Conservation (phyloP, 257 asterid genomes). For the Solanum clarkiae region DNA sequence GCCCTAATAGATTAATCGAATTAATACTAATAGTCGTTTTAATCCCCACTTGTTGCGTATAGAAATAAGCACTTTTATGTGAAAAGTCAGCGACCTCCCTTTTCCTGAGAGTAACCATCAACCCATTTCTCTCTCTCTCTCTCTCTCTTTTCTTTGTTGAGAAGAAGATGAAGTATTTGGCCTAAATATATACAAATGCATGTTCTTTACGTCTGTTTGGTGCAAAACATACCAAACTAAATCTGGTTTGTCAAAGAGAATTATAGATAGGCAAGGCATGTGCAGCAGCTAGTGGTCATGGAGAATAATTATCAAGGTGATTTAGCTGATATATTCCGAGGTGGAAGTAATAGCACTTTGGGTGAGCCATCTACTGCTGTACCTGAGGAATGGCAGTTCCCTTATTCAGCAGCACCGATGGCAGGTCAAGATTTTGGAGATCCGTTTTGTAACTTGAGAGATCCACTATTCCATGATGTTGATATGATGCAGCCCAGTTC, state of each 20-base stretch:
- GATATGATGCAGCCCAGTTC: background rate
- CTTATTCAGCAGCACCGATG: slow-evolving; percentile 17
- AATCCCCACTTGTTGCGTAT: slow-evolving; percentile 31
- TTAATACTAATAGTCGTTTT: background rate
- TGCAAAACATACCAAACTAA: slow-evolving; percentile 6
- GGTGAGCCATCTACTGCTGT: background rate
- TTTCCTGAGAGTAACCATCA: slow-evolving; percentile 1
- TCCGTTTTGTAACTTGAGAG: slow-evolving; percentile 53
- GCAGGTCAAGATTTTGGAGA: slow-evolving; percentile 54
- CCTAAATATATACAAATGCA: slow-evolving; percentile 11
- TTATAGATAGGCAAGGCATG: slow-evolving; percentile 2
- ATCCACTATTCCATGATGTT: slow-evolving; percentile 51
- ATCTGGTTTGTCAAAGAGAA: background rate
- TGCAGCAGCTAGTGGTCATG: slow-evolving; percentile 32
- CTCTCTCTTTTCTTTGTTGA: background rate
- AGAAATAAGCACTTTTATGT: slow-evolving; percentile 25
- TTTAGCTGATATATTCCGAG: slow-evolving; percentile 62
- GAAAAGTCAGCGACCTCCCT: slow-evolving; percentile 55
- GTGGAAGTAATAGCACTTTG: background rate
- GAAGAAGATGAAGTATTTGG: background rate
- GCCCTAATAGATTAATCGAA: slow-evolving; percentile 15
- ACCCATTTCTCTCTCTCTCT: background rate
- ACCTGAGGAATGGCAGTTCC: slow-evolving; percentile 37
- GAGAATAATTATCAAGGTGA: slow-evolving; percentile 62
- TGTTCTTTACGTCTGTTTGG: slow-evolving; percentile 17